Conservation (phyloP, 257 asterid genomes). For the Penstemon barbatus region DNA sequence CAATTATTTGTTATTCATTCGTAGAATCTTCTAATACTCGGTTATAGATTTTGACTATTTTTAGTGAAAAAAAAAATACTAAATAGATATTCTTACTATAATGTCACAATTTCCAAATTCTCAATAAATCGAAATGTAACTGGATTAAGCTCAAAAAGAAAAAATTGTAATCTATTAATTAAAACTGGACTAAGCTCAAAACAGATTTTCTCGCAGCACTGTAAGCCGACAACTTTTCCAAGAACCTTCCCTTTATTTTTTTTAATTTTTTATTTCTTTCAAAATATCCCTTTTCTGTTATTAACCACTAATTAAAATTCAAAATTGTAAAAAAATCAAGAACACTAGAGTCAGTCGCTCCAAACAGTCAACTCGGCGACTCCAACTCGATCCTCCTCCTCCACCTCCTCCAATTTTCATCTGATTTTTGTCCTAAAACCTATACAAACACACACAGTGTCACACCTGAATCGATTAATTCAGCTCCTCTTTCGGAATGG, state of each 20-base stretch:
- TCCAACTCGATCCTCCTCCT: not conserved
- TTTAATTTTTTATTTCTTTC: not conserved
- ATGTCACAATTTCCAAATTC: no score
- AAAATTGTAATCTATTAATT: no score
- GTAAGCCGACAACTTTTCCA: conserved; percentile 12
- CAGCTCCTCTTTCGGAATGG: conserved; percentile 46
- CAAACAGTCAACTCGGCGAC: conserved; percentile 17
- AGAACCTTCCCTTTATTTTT: conserved; percentile 5
- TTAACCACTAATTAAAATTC: conserved; percentile 12
- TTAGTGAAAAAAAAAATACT: no score
- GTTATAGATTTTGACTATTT: no score
- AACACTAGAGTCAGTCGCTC: not conserved
- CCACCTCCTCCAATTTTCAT: not conserved
- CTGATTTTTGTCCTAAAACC: not conserved
- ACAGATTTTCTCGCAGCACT: not conserved
- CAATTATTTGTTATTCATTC: no score
- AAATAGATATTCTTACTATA: no score
- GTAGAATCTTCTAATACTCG: no score
- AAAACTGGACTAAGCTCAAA: no score
- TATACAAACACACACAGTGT: not conserved
- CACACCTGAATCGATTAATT: not conserved
- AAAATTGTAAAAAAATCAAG: not conserved
- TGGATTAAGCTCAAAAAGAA: no score
- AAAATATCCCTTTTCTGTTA: no score
- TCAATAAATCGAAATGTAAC: no score